Base-by-base conservation (phyloP, 2,329 filamentous ascomycete species). In the Monilinia fructigena region DNA sequence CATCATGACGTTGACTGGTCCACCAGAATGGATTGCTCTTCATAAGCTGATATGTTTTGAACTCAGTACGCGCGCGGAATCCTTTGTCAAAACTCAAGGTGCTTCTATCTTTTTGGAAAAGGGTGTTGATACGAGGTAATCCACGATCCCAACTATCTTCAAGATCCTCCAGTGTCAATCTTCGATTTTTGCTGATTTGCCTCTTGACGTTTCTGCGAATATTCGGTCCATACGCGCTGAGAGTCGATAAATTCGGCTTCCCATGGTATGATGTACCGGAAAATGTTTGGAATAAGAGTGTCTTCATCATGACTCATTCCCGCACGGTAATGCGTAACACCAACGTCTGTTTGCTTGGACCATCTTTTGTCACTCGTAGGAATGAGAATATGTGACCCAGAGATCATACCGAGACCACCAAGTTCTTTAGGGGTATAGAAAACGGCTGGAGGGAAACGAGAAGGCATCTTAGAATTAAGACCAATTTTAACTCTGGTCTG, bases 1-100 rank as follows among this genome's bases (percentile, higher is more conserved):
- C 95, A 74, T 99, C 95, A 75, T 99, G 96, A 50, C 95, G 85
- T 78, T 98, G 94, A 74, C 91, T 96, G 4, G 95, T 99, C 95
- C 95, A 99, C 93, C 93, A 97, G 83, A 98, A 98, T 0, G 95
- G 95, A 76, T 98, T 97, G 79, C 90, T 96, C 86, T 96, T 97
- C 94, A 99, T 98, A 68, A 98, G 83, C 78, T 98, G 94, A 76
- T 98, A 99, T 40, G 95, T 89, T 83, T 99, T 99, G 83, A 99
- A 99, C 77, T 99, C 95, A 14, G 94, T 92, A 64, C 95, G 86
- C 18, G 93, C 89, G 72, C 95, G 89, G 88, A 98, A 99, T 65
- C 95, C 95, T 80, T 99, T 99, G 81, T 99, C 95, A 75, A 99
- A 99, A 75, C 92, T 96, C 70, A 99, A 84, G 0, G 95, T 99